phyloP scores from a whole-genome alignment of 768 basidiomycete species.

The Trametes maxima region DNA sequence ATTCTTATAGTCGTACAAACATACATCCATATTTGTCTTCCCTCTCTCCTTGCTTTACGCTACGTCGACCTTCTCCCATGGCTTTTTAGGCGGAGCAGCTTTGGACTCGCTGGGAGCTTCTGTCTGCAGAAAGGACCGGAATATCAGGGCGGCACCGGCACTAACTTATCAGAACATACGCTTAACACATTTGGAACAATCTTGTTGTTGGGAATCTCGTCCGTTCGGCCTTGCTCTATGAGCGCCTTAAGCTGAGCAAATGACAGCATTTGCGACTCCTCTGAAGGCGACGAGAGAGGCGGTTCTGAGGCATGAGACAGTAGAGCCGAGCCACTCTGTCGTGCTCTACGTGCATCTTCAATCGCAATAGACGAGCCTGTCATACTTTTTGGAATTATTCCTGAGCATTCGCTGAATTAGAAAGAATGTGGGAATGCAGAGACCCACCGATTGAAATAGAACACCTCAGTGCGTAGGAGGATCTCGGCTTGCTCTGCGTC shows the following conservation, averaged over 20 bases:
- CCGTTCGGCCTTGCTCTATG: constrained; percentile 70
- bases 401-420: constrained; percentile 21
- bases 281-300: background rate
- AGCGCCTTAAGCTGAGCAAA: constrained; percentile 71
- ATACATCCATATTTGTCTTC: background rate
- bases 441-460: constrained; percentile 68
- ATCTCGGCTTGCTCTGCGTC: constrained; percentile 48
- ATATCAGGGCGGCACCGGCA: background rate
- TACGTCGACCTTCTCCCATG: constrained; percentile 57
- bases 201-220: constrained; percentile 80
- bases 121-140: constrained; percentile 47
- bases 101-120: constrained; percentile 59
- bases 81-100: constrained; percentile 56
- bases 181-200: constrained; percentile 66
- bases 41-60: background rate
- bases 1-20: background rate
- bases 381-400: constrained; percentile 27
- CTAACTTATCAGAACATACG: constrained; percentile 38
- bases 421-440: background rate
- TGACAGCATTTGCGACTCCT: constrained; percentile 51
- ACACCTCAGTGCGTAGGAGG: constrained; percentile 57
- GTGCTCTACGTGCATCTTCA: constrained; percentile 29
- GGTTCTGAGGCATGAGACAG: background rate
- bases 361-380: constrained; percentile 33
- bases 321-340: background rate